These are phyloP conservation scores for Aspergillus pseudotamarii DNA, from an alignment of 2,329 filamentous ascomycete species.

Conservation along the genomic window DNA sequence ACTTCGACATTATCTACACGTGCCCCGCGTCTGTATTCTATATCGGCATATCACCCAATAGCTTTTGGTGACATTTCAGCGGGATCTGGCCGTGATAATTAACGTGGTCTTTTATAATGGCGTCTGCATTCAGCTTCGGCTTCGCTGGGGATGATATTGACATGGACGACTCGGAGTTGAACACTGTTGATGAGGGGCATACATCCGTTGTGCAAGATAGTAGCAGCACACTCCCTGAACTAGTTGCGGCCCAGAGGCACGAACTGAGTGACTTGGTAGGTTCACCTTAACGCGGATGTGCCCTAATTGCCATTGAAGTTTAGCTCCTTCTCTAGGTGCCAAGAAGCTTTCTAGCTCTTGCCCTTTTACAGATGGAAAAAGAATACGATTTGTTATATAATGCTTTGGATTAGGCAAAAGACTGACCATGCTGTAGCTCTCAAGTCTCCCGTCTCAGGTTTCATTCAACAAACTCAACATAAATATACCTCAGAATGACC, in stretches of 20 bases:
- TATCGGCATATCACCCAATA: background rate
- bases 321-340: background rate
- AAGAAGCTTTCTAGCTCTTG: background rate
- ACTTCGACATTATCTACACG: background rate
- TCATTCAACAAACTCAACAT: constrained; percentile 59
- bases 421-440: constrained; percentile 44
- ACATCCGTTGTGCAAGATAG: constrained; percentile 8
- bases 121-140: constrained; percentile 56
- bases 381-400: constrained; percentile 6
- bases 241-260: constrained; percentile 44
- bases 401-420: background rate
- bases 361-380: background rate
- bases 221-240: constrained; percentile 29
- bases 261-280: constrained; percentile 53
- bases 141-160: constrained; percentile 64
- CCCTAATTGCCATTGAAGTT: background rate
- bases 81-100: too few relatives aligned
- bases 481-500: constrained; percentile 27
- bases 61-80: background rate
- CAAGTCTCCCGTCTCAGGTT: constrained; percentile 60
- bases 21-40: background rate
- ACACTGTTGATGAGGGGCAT: constrained; percentile 16
- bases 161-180: constrained; percentile 41
- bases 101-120: constrained; percentile 21
- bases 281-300: constrained; percentile 21